These are phyloP conservation scores for Talaromyces amestolkiae DNA, from an alignment of 2,329 filamentous ascomycete species.

Conservation along the genomic window DNA sequence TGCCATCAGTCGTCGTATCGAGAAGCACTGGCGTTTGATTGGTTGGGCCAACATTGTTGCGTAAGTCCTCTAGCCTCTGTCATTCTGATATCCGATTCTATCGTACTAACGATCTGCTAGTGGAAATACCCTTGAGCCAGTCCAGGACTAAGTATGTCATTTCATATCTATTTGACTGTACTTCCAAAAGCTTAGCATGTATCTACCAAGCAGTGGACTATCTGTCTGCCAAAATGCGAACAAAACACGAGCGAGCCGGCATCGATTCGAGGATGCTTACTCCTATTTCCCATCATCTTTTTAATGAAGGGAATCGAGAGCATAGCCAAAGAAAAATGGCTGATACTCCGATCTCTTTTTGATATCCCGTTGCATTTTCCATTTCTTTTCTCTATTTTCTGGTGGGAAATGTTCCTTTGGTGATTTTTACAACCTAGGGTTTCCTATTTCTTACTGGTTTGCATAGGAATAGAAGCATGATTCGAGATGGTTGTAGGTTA, in stretches of 20 bases:
- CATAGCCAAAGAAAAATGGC: background rate
- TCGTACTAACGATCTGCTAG: slow-evolving; percentile 28
- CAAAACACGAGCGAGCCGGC: background rate
- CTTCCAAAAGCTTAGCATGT: slow-evolving; percentile 1
- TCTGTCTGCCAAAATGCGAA: background rate
- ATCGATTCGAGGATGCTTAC: background rate
- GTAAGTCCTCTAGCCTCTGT: slow-evolving; percentile 36
- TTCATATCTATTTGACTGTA: slow-evolving; percentile 3
- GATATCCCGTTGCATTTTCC: slow-evolving; percentile 14
- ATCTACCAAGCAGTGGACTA: slow-evolving; percentile 3
- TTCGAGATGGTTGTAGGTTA: background rate
- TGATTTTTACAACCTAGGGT: background rate
- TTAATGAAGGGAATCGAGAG: background rate
- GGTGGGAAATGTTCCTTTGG: background rate
- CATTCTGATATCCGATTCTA: background rate
- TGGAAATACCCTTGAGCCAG: slow-evolving; percentile 49
- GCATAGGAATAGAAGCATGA: slow-evolving; percentile 15
- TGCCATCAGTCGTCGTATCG: slow-evolving; percentile 89
- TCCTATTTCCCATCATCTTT: background rate
- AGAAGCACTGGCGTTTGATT: slow-evolving; percentile 98
- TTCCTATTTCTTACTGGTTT: slow-evolving; percentile 3
- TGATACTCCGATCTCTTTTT: background rate
- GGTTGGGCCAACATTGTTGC: slow-evolving; percentile 79
- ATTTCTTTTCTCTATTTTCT: background rate
- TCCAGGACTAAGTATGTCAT: slow-evolving; percentile 35